These are phyloP conservation scores for Stachybotrys echinatus DNA, from an alignment of 2,329 filamentous ascomycete genomes.

Conservation along the genomic window DNA sequence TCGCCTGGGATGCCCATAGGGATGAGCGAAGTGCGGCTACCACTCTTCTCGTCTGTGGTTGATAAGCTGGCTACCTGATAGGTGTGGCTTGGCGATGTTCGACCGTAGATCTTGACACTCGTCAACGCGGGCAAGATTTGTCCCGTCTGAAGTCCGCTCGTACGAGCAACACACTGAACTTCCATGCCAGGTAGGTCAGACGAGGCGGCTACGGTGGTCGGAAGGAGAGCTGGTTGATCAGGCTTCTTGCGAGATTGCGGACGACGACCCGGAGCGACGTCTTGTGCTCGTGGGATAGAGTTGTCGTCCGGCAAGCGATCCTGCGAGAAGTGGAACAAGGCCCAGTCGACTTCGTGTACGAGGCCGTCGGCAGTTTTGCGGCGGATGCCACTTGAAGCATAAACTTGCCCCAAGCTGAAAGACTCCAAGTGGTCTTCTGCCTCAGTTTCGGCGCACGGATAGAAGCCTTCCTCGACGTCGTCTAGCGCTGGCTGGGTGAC, in stretches of 20 bases:
- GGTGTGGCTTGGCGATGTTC: constrained; percentile 71
- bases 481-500: constrained; percentile 91
- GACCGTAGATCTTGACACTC: constrained; percentile 82
- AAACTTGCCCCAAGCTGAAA: constrained; percentile 75
- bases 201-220: constrained; percentile 53
- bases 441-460: constrained; percentile 63
- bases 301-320: constrained; percentile 69
- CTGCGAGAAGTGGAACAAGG: constrained; percentile 73
- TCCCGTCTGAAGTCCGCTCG: constrained; percentile 76
- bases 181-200: constrained; percentile 64
- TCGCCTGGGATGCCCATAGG: constrained; percentile 74
- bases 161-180: constrained; percentile 86
- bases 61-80: constrained; percentile 50
- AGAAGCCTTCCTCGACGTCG: constrained; percentile 78
- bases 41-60: constrained; percentile 6
- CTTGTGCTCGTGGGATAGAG: constrained; percentile 45
- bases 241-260: constrained; percentile 11
- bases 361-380: constrained; percentile 67
- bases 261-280: constrained; percentile 7
- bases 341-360: constrained; percentile 93
- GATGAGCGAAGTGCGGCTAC: constrained; percentile 12
- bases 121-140: constrained; percentile 72
- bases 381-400: constrained; percentile 85
- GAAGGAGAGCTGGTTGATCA: constrained; percentile 36
- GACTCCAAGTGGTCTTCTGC: constrained; percentile 80